phyloP scores from a whole-genome alignment of 139 green algal species.

The Asterochloris erici region DNA sequence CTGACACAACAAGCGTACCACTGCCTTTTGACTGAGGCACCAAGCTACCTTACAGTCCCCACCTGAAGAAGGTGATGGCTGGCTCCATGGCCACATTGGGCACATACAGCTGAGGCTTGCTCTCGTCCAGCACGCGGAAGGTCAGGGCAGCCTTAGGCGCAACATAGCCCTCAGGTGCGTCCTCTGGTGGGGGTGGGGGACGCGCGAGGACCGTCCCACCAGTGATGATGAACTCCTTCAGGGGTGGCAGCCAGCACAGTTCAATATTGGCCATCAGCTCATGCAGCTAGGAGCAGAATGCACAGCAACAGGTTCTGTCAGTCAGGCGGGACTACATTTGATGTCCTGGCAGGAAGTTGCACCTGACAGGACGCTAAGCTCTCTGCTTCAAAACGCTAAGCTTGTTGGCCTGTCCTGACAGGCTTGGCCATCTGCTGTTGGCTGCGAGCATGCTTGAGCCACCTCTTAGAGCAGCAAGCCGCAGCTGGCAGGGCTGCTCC shows the following conservation, averaged over 20 bases:
- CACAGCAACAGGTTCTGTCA: background rate
- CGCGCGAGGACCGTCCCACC: background rate
- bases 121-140: constrained; percentile 17
- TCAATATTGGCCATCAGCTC: too few species aligned
- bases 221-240: background rate
- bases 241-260: too few species aligned
- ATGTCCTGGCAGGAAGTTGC: background rate
- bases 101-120: background rate
- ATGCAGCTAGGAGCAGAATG: background rate
- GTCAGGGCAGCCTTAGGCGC: background rate
- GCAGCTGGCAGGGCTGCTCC: too few species aligned
- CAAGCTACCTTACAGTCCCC: too few species aligned
- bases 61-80: constrained; percentile 14
- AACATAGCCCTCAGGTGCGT: background rate
- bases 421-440: too few species aligned
- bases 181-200: constrained; percentile 1
- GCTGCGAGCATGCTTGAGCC: too few species aligned
- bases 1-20: too few species aligned
- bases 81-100: constrained; percentile 8
- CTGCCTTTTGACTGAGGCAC: too few species aligned
- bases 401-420: too few species aligned
- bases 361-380: background rate
- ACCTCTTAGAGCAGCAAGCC: too few species aligned
- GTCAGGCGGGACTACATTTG: background rate
- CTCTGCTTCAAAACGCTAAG: background rate